Base-by-base conservation (phyloP, 2,329 filamentous ascomycete species). In the Paecilomyces variotii region DNA sequence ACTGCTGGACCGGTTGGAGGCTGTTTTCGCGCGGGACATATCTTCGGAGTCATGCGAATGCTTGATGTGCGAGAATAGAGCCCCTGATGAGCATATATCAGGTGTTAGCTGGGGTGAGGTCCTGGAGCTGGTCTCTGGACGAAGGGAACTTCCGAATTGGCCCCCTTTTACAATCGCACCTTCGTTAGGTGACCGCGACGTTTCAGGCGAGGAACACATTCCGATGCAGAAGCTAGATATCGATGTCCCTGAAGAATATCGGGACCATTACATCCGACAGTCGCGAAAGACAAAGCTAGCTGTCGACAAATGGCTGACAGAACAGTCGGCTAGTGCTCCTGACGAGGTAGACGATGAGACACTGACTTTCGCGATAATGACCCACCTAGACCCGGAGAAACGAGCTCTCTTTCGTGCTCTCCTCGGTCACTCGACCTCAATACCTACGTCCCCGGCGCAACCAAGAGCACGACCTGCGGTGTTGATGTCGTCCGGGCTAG, bases 21-120 rank as follows among this genome's bases (percentile, higher is more conserved):
- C 93, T 58, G 91, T 99, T 7, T 97, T 99, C 74, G 92, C 91
- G 2, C 84, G 94, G 60, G 93, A 97, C 68, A 87, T 99, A 35
- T 92, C 92, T 0, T 86, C 86, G 0, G 87, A 96, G 67, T 86
- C 87, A n/a, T 97, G 93, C 71, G 78, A 81, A 51, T 97, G 93
- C 72, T 79, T 94, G 58, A 90, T 97, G 80, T 97, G 93, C 69
- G 84, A 87, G 53, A 77, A 83, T 45, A n/a, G 39, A 82, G 86
- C 39, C 83, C 87, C 14, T 67, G 82, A 28, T 35, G 84, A 86
- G 62, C 82, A 81, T 57, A 66, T 66, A 4, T 66, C 70, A 1
- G 92, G 91, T 1, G 80, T 97, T 30, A 94, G 90, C 62, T 99
- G 93, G 93, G 93, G 94, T 9, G 93, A 97, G 70, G 91, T 97